Evolutionary conservation across 179 eudicot species (phyloP), one percentile per base, ranked within the genome.

Genomic region (Beta lomatogona): DNA sequence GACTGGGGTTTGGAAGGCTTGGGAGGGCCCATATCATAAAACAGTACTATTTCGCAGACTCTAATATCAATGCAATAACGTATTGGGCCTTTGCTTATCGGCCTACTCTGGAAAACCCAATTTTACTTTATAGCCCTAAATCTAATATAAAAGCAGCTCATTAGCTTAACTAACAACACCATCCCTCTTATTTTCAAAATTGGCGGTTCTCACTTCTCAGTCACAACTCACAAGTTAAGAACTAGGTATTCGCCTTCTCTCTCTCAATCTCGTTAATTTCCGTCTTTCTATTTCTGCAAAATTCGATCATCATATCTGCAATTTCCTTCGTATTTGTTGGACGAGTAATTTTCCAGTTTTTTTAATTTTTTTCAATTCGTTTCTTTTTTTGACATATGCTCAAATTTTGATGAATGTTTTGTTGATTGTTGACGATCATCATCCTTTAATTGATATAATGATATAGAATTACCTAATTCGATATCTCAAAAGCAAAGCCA

Each of bases 151-250:
- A 46, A 46, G 6, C 50, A 46, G 9, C 50, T 46, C 2, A 5
- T 0, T 1, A 1, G 50, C 50, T 46, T 46, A 46, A 46, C 31
- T 22, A 8, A 13, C 44, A 10, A 9, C 21, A 25, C 3, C 14
- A 13, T 11, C 0, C 4, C 58, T 45, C 28, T 21, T 14, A 5
- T 50, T 52, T 73, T 73, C 19, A 19, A 73, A 73, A 50, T 9
- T 72, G 76, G 76, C 76, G 76, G 59, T 72, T 48, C 12, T 36
- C 5, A 31, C 59, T 22, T 65, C 14, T 65, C 69, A 11, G 16
- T 31, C 44, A 25, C 41, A 28, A 11, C 7, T 31, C 44, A 25
- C 41, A 28, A 9, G 69, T 36, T 6, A 3, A 12, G 25, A 28
- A 64, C 45, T 9, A 65, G 69, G 69, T 65, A 65, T 65, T 65